phyloP scores from a whole-genome alignment of 805 yeast genomes.

The Ogataea wickerhamii region DNA sequence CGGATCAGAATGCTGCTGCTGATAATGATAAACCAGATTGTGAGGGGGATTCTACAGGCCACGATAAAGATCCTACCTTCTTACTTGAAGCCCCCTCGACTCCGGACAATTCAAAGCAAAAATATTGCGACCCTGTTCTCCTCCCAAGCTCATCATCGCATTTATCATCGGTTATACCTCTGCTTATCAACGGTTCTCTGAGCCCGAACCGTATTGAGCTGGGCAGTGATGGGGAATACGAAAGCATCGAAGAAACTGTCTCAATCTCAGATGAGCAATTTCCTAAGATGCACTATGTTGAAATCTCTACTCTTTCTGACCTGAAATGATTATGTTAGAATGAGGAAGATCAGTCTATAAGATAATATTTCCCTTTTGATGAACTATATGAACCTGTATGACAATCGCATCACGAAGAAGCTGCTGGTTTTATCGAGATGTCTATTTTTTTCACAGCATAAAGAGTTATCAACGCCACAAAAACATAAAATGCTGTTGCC shows the following conservation, averaged over 20 bases:
- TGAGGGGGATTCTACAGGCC: no score
- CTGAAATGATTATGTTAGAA: not conserved
- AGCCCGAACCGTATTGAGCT: constrained; percentile 14
- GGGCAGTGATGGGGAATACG: constrained; percentile 4
- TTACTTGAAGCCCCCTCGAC: not conserved
- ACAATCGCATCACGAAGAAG: no score
- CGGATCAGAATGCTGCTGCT: not conserved
- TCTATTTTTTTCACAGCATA: constrained; percentile 48
- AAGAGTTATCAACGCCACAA: constrained; percentile 55
- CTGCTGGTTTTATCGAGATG: constrained; percentile 26
- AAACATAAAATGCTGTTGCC: constrained; percentile 57
- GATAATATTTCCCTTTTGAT: no score
- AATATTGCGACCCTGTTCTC: not conserved
- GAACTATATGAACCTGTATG: no score
- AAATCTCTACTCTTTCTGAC: not conserved
- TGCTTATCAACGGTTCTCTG: constrained; percentile 21
- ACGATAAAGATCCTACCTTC: no score
- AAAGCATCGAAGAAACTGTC: constrained; percentile 11
- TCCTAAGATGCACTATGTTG: no score
- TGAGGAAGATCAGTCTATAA: no score
- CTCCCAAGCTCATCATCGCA: not conserved
- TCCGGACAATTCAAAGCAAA: not conserved
- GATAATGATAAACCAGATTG: no score
- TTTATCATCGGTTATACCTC: constrained; percentile 17
- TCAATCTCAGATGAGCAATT: no score